Evolutionary conservation across 2,329 filamentous ascomycete species (phyloP), one percentile per base, ranked within the genome.

Genomic region (Phialemonium atrogriseum): DNA sequence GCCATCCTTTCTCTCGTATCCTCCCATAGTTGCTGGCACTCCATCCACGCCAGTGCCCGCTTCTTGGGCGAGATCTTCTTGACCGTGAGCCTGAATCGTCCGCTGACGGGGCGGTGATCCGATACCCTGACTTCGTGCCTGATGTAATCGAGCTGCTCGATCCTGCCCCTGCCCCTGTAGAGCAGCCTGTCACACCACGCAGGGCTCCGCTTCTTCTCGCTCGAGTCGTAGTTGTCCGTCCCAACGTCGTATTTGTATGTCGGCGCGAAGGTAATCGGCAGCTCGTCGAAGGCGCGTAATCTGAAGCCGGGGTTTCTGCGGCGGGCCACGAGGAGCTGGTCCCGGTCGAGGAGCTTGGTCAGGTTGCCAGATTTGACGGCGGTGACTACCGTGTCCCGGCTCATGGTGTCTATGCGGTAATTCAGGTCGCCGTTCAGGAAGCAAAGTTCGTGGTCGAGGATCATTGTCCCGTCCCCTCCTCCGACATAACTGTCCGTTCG

Each of bases 201-300:
- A 0, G 91, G 91, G 14, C 85, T 82, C 30, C 91, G 76, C 55
- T 85, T 85, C 68, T 98, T 98, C 56, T 98, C 91, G 46, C 84
- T 89, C 1, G 84, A 82, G 53, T 98, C 91, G 55, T 96, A 98
- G 6, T 77, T 82, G 51, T 96, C 89, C 0, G 86, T 93, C 11
- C 88, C 88, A 1, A 96, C 86, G 46, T 98, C 91, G 55, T 98
- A 98, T 55, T 98, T 98, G 67, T 98, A 98, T 0, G 91, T 98
- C 1, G 91, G 91, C 7, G 86, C 80, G 53, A 98, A 98, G 0
- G 77, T 81, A 48, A 98, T 95, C 1, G 83, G 84, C 34, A 81
- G 69, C 58, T 98, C 91, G n/a, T 81, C 78, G 55, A 98, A 96
- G 0, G 85, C 81, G 13, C 88, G 79, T 5, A 98, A 70, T 17